Base-by-base conservation (phyloP, 2,329 filamentous ascomycete genomes). In the Ilyonectria destructans region DNA sequence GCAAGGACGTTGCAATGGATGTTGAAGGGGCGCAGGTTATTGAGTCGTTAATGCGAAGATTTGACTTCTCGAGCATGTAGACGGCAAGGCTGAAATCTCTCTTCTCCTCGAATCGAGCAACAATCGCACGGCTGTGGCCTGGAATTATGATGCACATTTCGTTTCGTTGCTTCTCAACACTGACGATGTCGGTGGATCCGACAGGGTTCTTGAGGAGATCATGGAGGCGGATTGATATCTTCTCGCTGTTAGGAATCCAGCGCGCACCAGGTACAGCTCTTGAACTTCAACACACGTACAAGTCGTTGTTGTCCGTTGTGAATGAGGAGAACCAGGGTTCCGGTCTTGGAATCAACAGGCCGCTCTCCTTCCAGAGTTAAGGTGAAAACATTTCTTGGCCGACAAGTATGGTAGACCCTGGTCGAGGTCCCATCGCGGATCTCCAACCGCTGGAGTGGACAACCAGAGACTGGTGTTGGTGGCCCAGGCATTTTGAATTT, bases 1-100 rank as follows among this genome's bases (percentile, higher is more conserved):
- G 48, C 23, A 29, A 57, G 26, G 35, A 23, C 48, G 46, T 56
- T 31, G 52, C 8, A 2, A 9, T 6, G 35, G 19, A 9, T 26
- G 43, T 48, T 17, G 66, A 45, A n/a, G 65, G 46, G 9, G 62
- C 49, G 21, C 8, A 51, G 1, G 67, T 62, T 40, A 68, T 65
- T 23, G 69, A 60, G 4, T 77, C 70, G 33, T 69, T 68, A 43
- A 80, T 67, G 6, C 19, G 31, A 37, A 83, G 80, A 9, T 78
- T 77, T 13, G 75, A 70, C 58, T 76, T 80, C 37, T 77, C 72
- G 1, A 83, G 71, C 58, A 80, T 74, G 52, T 74, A 81, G 5
- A 78, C 71, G 2, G 77, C 67, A 17, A 82, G 60, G 26, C 67
- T 74, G 40, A 82, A 81, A 55, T 82, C 80, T 59, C 80, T 73